Conservation (phyloP, 768 basidiomycete genomes). For the Mycena alexandri region DNA sequence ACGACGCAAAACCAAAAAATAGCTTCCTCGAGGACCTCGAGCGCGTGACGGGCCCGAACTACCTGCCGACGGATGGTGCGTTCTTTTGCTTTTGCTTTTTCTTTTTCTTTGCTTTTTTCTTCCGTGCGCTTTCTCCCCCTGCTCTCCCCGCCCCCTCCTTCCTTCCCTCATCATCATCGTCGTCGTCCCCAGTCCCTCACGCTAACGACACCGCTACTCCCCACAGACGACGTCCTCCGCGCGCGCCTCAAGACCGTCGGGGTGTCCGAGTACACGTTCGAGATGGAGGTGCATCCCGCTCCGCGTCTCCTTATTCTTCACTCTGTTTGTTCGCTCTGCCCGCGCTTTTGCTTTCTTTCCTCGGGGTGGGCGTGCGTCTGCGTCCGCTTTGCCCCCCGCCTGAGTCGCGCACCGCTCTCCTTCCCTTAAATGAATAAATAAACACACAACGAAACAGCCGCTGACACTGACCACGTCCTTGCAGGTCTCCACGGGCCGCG, state of each 20-base stretch:
- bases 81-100: not conserved
- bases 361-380: no score
- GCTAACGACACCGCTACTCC: no score
- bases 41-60: conserved; percentile 72
- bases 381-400: no score
- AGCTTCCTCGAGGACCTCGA: conserved; percentile 81
- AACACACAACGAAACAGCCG: no score
- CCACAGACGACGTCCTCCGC: conserved; percentile 78
- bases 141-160: no score
- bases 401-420: no score
- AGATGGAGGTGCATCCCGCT: conserved; percentile 75
- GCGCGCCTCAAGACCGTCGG: conserved; percentile 84
- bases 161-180: no score
- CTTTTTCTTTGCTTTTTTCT: no score
- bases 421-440: no score
- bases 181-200: no score
- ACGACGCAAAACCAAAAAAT: not conserved
- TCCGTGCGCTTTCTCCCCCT: no score
- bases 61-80: conserved; percentile 77
- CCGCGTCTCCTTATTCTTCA: no score
- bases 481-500: conserved; percentile 54
- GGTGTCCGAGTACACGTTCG: conserved; percentile 84
- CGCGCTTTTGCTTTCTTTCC: not conserved
- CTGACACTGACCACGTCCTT: not conserved
- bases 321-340: not conserved